phyloP scores from a whole-genome alignment of 345 rosid genomes.

The Jatropha curcas region DNA sequence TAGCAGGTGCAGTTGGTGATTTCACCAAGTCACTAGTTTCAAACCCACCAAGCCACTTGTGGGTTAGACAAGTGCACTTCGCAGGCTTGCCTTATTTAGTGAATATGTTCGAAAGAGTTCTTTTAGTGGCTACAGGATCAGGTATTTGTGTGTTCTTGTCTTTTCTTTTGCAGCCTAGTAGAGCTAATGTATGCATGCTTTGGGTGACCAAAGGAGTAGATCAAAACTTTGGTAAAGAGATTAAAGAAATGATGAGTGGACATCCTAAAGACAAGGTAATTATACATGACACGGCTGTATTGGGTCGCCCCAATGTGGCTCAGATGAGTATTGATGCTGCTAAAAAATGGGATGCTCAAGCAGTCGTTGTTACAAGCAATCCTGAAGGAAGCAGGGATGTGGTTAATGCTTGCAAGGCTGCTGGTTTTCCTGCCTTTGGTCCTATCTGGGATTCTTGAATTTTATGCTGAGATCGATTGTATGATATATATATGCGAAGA shows the following conservation, averaged over 20 bases:
- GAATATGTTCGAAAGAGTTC: slow-evolving; percentile 68
- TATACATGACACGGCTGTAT: slow-evolving; percentile 62
- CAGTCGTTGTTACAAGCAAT: slow-evolving; percentile 78
- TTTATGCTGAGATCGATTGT: no score
- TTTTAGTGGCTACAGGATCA: slow-evolving; percentile 81
- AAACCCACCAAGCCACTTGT: slow-evolving; percentile 66
- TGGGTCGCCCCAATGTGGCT: slow-evolving; percentile 72
- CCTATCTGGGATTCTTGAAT: slow-evolving; percentile 92
- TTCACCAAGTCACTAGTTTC: slow-evolving; percentile 65
- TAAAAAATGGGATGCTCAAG: slow-evolving; percentile 64
- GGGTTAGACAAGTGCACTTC: slow-evolving; percentile 76
- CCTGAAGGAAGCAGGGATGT: slow-evolving; percentile 89
- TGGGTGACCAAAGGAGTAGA: slow-evolving; percentile 86
- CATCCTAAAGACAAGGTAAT: slow-evolving; percentile 58
- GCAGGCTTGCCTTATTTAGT: slow-evolving; percentile 76
- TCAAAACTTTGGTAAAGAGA: slow-evolving; percentile 66
- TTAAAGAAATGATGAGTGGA: slow-evolving; percentile 48
- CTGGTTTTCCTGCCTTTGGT: slow-evolving; percentile 72
- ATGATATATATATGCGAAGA: no score
- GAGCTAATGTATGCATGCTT: slow-evolving; percentile 55
- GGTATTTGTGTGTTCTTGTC: slow-evolving; percentile 85
- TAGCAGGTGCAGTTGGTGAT: slow-evolving; percentile 89
- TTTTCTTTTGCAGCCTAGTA: slow-evolving; percentile 64
- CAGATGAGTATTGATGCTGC: slow-evolving; percentile 73
- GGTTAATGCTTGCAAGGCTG: slow-evolving; percentile 60